Percentiles rank a stretch among this genome's conserved stretches.
phyloP scores from a whole-genome alignment of 2,329 filamentous ascomycete genomes.

The Xylariaceae sp. region DNA sequence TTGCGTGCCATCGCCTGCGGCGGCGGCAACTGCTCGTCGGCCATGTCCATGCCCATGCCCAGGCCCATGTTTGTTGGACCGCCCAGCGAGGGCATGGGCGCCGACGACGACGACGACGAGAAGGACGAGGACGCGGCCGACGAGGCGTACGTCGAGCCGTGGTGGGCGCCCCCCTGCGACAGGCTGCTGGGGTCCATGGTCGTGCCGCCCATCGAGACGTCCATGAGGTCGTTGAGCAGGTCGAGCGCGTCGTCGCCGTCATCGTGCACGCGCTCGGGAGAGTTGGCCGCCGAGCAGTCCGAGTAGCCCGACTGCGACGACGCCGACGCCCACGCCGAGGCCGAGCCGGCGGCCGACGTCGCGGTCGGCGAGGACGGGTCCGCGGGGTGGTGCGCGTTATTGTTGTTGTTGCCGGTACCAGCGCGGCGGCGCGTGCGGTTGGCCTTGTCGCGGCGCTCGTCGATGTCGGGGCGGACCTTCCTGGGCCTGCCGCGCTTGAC shows the following conservation, averaged over 20 bases:
- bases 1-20: too few relatives aligned
- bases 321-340: conserved; percentile 31
- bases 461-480: conserved; percentile 52
- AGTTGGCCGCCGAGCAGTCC: conserved; percentile 47
- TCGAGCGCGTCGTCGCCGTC: conserved; percentile 32
- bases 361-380: too few relatives aligned
- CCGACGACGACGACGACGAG: conserved; percentile 25
- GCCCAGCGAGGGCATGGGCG: conserved; percentile 30
- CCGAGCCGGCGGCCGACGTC: too few relatives aligned
- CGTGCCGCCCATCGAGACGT: conserved; percentile 32
- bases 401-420: too few relatives aligned
- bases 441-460: conserved; percentile 50
- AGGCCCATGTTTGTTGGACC: conserved; percentile 30
- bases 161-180: conserved; percentile 22
- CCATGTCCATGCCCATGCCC: conserved; percentile 27
- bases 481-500: conserved; percentile 57
- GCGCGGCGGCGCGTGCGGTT: conserved; percentile 48
- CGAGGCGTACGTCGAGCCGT: too few relatives aligned
- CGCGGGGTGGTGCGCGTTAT: too few relatives aligned
- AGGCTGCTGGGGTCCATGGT: conserved; percentile 31
- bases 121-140: too few relatives aligned
- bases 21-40: conserved; percentile 21
- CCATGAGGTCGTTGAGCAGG: conserved; percentile 42
- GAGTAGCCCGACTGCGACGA: conserved; percentile 51
- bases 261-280: conserved; percentile 39